Conservation (phyloP, 495 filamentous ascomycete species). For the Podospora didyma region DNA sequence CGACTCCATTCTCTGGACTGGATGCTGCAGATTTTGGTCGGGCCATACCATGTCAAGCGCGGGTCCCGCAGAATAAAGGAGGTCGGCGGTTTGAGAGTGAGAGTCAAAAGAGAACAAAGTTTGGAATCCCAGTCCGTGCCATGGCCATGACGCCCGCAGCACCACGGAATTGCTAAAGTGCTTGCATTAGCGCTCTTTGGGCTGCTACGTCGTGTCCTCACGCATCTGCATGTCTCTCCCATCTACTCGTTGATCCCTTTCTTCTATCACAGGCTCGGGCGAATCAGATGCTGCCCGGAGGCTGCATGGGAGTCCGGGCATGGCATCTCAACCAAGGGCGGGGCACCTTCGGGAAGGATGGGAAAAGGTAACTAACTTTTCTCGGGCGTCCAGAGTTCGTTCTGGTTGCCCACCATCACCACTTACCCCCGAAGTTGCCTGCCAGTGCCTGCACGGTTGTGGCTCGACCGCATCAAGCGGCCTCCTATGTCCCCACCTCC, state of each 20-base stretch:
- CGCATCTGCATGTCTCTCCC: not conserved
- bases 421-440: not conserved
- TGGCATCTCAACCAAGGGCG: not conserved
- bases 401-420: not conserved
- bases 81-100: too few species aligned
- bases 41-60: too few species aligned
- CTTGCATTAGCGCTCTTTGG: conserved; percentile 23
- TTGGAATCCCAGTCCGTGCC: not conserved
- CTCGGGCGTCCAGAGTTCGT: not conserved
- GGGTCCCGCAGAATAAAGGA: too few species aligned
- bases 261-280: conserved; percentile 2
- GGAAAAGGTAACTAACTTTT: not conserved
- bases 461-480: conserved; percentile 8
- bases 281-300: conserved; percentile 4
- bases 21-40: too few species aligned
- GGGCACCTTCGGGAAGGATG: not conserved
- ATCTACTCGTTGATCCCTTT: not conserved
- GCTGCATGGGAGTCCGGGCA: too few species aligned
- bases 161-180: conserved; percentile 15
- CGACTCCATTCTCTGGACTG: too few species aligned
- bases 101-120: not conserved
- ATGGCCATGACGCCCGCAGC: not conserved
- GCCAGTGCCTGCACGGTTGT: too few species aligned
- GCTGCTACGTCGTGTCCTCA: conserved; percentile 4
- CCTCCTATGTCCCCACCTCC: too few species aligned